Percentiles rank a stretch among this genome's conserved stretches.
These are phyloP conservation scores for Withania somnifera DNA, from an alignment of 305 asterid species.

Conservation along the genomic window DNA sequence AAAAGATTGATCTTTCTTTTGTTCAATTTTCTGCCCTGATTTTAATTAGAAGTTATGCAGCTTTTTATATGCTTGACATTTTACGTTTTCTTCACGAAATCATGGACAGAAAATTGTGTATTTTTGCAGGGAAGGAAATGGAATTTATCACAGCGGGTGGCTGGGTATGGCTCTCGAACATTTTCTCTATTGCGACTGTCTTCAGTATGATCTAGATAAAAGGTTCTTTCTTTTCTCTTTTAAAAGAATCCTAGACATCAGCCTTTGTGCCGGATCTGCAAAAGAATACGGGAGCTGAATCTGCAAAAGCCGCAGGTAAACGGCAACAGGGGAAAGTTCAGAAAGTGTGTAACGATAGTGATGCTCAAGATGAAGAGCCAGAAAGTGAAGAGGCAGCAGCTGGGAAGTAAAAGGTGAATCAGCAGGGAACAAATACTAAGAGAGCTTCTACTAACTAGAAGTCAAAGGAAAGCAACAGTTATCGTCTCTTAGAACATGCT, in stretches of 20 bases:
- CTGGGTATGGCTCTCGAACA: conserved; percentile 46
- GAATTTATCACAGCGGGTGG: conserved; percentile 91
- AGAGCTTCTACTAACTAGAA: conserved; percentile 31
- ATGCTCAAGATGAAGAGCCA: conserved; percentile 27
- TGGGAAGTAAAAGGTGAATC: conserved; percentile 15
- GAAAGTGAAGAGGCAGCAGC: conserved; percentile 23
- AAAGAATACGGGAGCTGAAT: conserved; percentile 52
- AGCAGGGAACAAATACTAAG: conserved; percentile 23
- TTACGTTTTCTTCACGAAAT: background rate
- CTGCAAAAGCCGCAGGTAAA: conserved; percentile 34
- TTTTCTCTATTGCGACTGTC: background rate
- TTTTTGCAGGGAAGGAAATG: conserved; percentile 64
- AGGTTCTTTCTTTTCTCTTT: background rate
- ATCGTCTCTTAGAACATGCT: too few relatives aligned
- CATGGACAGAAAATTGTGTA: background rate
- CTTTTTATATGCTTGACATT: background rate
- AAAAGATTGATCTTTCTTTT: background rate
- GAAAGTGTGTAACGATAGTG: conserved; percentile 10
- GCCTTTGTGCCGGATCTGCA: conserved; percentile 89
- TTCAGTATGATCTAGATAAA: background rate
- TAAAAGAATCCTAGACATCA: conserved; percentile 54
- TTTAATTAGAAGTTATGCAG: background rate
- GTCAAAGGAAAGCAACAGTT: conserved; percentile 14
- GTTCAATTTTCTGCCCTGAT: background rate
- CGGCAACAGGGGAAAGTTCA: conserved; percentile 18